Conservation (phyloP, 495 filamentous ascomycete species). For the Parathielavia hyrcaniae region DNA sequence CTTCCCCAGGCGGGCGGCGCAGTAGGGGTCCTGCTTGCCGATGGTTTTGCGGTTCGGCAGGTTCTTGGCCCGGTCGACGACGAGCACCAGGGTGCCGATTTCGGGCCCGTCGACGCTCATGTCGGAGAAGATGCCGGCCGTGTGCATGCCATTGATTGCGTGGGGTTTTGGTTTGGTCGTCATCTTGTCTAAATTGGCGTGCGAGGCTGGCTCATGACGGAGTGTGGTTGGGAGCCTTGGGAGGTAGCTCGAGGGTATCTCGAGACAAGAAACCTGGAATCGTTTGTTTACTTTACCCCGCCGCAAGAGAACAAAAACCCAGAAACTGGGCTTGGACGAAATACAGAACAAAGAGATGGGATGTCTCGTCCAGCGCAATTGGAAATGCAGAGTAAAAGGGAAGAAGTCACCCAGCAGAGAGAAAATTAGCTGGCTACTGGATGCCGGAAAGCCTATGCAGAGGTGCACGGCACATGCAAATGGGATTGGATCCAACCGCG, state of each 20-base stretch:
- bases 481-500: conserved; percentile 7
- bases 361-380: background rate
- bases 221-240: background rate
- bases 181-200: conserved; percentile 30
- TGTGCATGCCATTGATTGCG: conserved; percentile 54
- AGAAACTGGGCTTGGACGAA: background rate
- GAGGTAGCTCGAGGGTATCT: background rate
- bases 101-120: conserved; percentile 91
- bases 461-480: conserved; percentile 4
- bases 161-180: conserved; percentile 42
- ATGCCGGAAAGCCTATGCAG: background rate
- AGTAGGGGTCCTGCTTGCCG: conserved; percentile 98
- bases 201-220: conserved; percentile 17
- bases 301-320: background rate
- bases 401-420: background rate
- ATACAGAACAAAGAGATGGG: background rate
- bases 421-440: conserved; percentile 6
- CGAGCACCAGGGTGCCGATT: conserved; percentile 85
- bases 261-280: conserved; percentile 1
- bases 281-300: conserved; percentile 27
- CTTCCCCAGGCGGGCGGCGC: conserved; percentile 87
- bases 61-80: conserved; percentile 93
- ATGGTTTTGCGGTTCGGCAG: conserved; percentile 92
- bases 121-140: conserved; percentile 92
- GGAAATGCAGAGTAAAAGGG: background rate